Base-by-base conservation (phyloP, 2,329 filamentous ascomycete genomes). In the Pseudocercospora macadamiae region DNA sequence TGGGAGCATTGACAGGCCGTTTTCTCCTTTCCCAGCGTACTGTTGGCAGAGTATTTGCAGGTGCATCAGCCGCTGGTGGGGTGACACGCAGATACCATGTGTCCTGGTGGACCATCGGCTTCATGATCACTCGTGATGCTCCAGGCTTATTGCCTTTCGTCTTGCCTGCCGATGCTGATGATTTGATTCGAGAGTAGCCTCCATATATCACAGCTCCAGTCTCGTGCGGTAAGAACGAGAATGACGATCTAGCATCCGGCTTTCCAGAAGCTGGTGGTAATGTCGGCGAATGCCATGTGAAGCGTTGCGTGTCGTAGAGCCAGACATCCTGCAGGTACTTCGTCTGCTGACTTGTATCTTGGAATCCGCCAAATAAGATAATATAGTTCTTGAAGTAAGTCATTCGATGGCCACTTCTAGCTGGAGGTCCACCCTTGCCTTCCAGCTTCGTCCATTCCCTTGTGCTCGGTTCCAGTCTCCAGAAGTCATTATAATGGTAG, bases 401-500 rank as follows among this genome's bases (percentile, higher is more conserved):
- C 92, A 99, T 96, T 66, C 68, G 64, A 62, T 74, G 72, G 3
- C 95, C 95, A 73, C 90, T 96, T 65, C 95, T 83, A 2, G 93
- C 92, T 36, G 93, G 93, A 32, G 83, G 83, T 74, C 90, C 90
- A 59, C 90, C 90, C 78, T 87, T 88, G 2, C 82, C 83, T 74
- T 99, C 95, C 30, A 99, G 81, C 61, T 93, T 89, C 57, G 86
- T 90, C 95, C 95, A 99, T 78, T 99, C 95, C 68, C 92, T 83
- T 6, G 85, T 87, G 7, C 83, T 83, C 0, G 93, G 89, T 71
- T 97, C 93, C 42, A 97, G 83, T 51, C 89, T 84, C 93, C 95
- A 99, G 74, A 99, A 97, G 77, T 97, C 95, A 70, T 96, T 96
- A 79, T 99, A 99, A 76, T 99, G 95, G 75, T 99, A 97, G 71